These are phyloP conservation scores for Aethionema arabicum DNA, from an alignment of 345 rosid genomes.

Conservation along the genomic window DNA sequence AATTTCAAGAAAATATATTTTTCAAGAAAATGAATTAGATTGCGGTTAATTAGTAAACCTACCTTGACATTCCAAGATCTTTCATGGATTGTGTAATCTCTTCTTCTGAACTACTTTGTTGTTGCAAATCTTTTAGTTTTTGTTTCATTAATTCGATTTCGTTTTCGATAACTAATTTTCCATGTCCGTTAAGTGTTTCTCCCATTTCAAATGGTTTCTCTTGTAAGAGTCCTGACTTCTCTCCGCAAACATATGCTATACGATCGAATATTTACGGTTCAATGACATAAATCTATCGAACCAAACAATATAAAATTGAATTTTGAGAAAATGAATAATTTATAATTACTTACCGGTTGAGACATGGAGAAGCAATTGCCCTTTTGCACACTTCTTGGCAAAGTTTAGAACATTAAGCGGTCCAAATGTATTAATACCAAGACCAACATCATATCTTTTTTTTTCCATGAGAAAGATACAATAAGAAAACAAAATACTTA, in stretches of 20 bases:
- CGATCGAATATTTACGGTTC: background rate
- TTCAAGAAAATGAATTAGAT: conserved; percentile 28
- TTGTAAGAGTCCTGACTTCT: background rate
- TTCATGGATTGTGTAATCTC: conserved; percentile 13
- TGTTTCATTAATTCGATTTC: conserved; percentile 14
- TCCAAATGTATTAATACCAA: conserved; percentile 54
- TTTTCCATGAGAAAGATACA: background rate
- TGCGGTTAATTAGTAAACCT: conserved; percentile 23
- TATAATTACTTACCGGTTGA: conserved; percentile 52
- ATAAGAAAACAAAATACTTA: too few species aligned
- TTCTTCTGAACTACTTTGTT: conserved; percentile 10
- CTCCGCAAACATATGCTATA: conserved; percentile 26
- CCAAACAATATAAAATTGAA: too few species aligned
- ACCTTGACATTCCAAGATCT: conserved; percentile 28
- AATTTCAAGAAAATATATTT: background rate
- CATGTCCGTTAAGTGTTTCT: conserved; percentile 12
- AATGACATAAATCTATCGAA: too few species aligned
- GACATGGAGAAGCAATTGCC: conserved; percentile 47
- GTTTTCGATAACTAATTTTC: background rate
- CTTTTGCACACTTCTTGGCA: conserved; percentile 45
- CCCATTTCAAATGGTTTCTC: conserved; percentile 30
- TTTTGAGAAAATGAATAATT: too few species aligned
- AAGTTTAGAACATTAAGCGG: conserved; percentile 44
- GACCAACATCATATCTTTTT: conserved; percentile 46
- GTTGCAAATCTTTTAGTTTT: conserved; percentile 2